Percentiles rank a stretch among this genome's conserved stretches.
Conservation (phyloP, 768 basidiomycete species). For the Sarcomyxa edulis region DNA sequence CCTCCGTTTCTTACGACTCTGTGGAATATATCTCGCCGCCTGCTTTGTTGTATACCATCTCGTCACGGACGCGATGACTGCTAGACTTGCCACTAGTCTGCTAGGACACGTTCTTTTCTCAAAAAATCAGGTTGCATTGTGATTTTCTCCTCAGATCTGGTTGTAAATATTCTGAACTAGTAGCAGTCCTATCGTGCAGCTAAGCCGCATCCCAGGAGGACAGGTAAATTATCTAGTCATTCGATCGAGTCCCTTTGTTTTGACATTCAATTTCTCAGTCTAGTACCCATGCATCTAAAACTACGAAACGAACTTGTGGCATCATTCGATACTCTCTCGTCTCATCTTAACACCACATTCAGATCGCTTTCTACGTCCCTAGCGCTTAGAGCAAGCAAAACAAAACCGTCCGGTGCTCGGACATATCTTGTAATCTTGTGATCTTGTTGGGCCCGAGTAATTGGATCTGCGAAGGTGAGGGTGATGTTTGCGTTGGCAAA, state of each 20-base stretch:
- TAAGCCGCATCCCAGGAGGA: slow-evolving; percentile 45
- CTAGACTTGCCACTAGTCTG: slow-evolving; percentile 55
- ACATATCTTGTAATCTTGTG: slow-evolving; percentile 51
- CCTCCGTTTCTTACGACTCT: too few relatives aligned
- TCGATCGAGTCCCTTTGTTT: too few relatives aligned
- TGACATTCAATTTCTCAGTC: slow-evolving; percentile 27
- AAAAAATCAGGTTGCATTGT: slow-evolving; percentile 80
- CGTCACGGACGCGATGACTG: slow-evolving; percentile 59
- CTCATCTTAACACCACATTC: slow-evolving; percentile 73
- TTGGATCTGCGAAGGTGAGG: slow-evolving; percentile 54
- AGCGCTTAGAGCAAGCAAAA: too few relatives aligned
- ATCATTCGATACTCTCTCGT: slow-evolving; percentile 66
- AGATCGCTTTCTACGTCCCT: slow-evolving; percentile 66
- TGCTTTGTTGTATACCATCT: too few relatives aligned
- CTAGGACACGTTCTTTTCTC: slow-evolving; percentile 70
- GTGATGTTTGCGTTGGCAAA: slow-evolving; percentile 63
- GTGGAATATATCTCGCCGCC: too few relatives aligned
- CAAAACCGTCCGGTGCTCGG: too few relatives aligned
- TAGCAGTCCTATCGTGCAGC: slow-evolving; percentile 66
- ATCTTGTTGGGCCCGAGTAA: slow-evolving; percentile 64
- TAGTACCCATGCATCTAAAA: slow-evolving; percentile 47
- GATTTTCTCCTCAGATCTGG: slow-evolving; percentile 10
- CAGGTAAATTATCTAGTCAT: too few relatives aligned
- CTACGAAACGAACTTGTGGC: slow-evolving; percentile 55
- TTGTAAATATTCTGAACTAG: too few relatives aligned